Conservation (phyloP, 768 basidiomycete species). For the Hygrophoropsis aurantiaca region DNA sequence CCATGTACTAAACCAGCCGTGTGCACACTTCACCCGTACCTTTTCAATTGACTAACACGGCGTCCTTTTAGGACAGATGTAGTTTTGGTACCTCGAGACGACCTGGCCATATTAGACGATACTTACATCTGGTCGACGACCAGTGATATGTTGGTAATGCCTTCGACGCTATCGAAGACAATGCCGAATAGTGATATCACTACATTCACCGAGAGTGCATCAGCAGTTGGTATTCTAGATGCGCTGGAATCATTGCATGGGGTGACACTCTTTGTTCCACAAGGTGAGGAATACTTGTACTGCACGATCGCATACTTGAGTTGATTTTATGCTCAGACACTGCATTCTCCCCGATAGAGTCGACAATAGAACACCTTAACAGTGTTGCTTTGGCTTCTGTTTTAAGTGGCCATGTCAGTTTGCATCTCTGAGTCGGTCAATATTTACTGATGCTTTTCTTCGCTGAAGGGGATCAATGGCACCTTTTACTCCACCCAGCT, state of each 20-base stretch:
- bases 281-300: not conserved
- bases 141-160: not conserved
- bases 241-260: not conserved
- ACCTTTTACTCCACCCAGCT: slow-evolving; percentile 2
- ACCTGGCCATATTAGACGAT: not conserved
- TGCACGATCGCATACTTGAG: too few relatives aligned
- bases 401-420: not conserved
- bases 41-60: not conserved
- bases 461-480: not conserved
- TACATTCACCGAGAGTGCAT: not conserved
- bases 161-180: not conserved
- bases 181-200: not conserved
- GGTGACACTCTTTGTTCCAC: slow-evolving; percentile 1
- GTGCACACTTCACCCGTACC: not conserved
- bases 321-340: too few relatives aligned
- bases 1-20: slow-evolving; percentile 5
- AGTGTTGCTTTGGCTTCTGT: not conserved
- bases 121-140: not conserved
- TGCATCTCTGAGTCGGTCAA: not conserved
- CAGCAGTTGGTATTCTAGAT: slow-evolving; percentile 1
- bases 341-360: too few relatives aligned
- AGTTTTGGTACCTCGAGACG: not conserved
- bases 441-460: not conserved
- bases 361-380: not conserved
- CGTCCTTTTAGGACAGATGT: not conserved